Evolutionary conservation across 495 filamentous ascomycete genomes (phyloP), one percentile per base, ranked within the genome.

Genomic region (Copromyces sp.): DNA sequence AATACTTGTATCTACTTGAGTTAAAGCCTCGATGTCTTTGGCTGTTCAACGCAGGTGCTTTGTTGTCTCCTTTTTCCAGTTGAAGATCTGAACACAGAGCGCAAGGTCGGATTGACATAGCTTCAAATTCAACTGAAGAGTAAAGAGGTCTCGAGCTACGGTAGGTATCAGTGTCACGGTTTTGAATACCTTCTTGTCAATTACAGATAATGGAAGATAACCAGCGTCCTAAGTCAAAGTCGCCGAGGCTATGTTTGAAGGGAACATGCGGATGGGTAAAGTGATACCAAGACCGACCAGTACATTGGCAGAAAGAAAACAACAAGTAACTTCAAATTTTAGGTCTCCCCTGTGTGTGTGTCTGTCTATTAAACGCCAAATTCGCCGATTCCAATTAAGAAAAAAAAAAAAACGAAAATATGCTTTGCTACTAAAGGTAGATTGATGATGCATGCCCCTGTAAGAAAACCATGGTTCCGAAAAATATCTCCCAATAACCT

Each of bases 281-380:
- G n/a, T n/a, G n/a, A n/a, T n/a, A n/a, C n/a, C n/a, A n/a, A n/a
- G n/a, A n/a, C n/a, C n/a, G n/a, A n/a, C n/a, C n/a, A n/a, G n/a
- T n/a, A n/a, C n/a, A n/a, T n/a, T n/a, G 24, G 53, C 53, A 61
- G 29, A 61, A 61, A 61, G 53, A 61, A 61, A 61, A 61, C 5
- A 61, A 32, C 12, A 40, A 35, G 68, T 59, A 35, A 35, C 45
- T 53, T 39, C 68, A 65, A 68, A 53, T 74, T 72, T 72, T 73
- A 39, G 73, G 44, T 72, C 44, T 53, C 68, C 70, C 72, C 53
- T 59, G 38, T 71, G 24, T 24, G 24, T 0, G 0, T 24, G 24
- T 24, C 0, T 24, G 40, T 76, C 74, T 76, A 76, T 69, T 17
- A 44, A 44, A 78, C 75, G 76, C 77, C 78, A 72, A 74, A 73